Conservation (phyloP, 768 basidiomycete species). For the Boletus barrowsii region DNA sequence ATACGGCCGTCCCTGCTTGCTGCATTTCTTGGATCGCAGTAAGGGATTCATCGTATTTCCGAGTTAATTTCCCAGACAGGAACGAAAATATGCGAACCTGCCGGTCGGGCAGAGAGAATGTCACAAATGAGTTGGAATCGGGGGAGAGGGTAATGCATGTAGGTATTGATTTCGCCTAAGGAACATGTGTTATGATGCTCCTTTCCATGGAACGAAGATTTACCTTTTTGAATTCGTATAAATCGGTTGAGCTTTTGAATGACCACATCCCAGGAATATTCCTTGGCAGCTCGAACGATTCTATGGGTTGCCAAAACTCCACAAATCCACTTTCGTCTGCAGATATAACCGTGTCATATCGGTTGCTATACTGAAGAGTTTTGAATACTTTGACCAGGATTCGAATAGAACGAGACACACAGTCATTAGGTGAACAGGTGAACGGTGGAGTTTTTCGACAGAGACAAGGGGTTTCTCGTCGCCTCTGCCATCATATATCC, state of each 20-base stretch:
- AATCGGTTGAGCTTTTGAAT: constrained; percentile 86
- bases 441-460: constrained; percentile 75
- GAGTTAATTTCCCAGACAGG: constrained; percentile 80
- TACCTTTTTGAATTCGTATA: constrained; percentile 99
- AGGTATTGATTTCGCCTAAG: constrained; percentile 84
- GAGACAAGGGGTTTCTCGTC: constrained; percentile 73
- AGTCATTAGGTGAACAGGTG: constrained; percentile 88
- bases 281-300: constrained; percentile 84
- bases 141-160: constrained; percentile 92
- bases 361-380: constrained; percentile 73
- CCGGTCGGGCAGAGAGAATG: constrained; percentile 90
- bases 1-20: constrained; percentile 91
- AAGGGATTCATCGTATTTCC: constrained; percentile 94
- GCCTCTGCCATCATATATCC: constrained; percentile 91
- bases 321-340: constrained; percentile 94
- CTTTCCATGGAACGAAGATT: constrained; percentile 3
- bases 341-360: constrained; percentile 87
- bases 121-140: constrained; percentile 83
- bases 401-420: constrained; percentile 43
- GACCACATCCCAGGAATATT: constrained; percentile 80
- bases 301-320: constrained; percentile 92
- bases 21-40: constrained; percentile 97
- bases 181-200: not conserved
- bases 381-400: not conserved
- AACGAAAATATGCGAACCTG: constrained; percentile 94